phyloP scores from a whole-genome alignment of 2,329 filamentous ascomycete genomes.

The Pseudogymnoascus sp. region DNA sequence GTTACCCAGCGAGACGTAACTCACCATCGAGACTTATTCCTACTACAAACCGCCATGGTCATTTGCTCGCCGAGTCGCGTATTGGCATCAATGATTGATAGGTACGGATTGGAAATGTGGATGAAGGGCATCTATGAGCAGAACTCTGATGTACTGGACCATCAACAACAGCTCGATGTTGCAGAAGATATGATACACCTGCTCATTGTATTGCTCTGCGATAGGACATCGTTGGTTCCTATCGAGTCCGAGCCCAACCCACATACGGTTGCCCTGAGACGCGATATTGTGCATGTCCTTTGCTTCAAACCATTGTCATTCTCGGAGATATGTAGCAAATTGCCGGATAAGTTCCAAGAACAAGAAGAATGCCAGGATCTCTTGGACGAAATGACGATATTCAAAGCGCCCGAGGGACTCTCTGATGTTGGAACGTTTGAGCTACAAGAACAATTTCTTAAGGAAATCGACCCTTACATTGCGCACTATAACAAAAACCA shows the following conservation, averaged over 20 bases:
- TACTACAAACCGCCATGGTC: conserved; percentile 84
- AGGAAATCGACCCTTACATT: conserved; percentile 89
- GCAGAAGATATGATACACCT: conserved; percentile 94
- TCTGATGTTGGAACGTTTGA: conserved; percentile 93
- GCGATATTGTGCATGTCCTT: conserved; percentile 85
- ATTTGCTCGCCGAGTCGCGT: conserved; percentile 76
- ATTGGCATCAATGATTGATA: conserved; percentile 80
- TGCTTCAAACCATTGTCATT: conserved; percentile 96
- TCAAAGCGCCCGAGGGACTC: conserved; percentile 81
- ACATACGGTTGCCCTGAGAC: conserved; percentile 63
- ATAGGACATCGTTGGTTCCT: conserved; percentile 71
- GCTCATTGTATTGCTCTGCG: conserved; percentile 81
- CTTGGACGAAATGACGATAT: conserved; percentile 78
- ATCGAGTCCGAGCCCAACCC: conserved; percentile 56
- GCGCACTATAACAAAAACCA: conserved; percentile 96
- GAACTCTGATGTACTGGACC: conserved; percentile 68
- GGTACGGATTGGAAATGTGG: conserved; percentile 84
- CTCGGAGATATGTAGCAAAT: conserved; percentile 76
- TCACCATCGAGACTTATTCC: conserved; percentile 89
- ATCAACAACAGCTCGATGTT: conserved; percentile 80
- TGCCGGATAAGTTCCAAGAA: conserved; percentile 84
- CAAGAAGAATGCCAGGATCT: conserved; percentile 80
- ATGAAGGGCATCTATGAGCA: conserved; percentile 72
- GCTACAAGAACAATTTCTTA: conserved; percentile 74
- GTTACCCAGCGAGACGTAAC: conserved; percentile 85